Evolutionary conservation across 1,284 basidiomycete species (phyloP).

Genomic region (Puccinia hordei): DNA sequence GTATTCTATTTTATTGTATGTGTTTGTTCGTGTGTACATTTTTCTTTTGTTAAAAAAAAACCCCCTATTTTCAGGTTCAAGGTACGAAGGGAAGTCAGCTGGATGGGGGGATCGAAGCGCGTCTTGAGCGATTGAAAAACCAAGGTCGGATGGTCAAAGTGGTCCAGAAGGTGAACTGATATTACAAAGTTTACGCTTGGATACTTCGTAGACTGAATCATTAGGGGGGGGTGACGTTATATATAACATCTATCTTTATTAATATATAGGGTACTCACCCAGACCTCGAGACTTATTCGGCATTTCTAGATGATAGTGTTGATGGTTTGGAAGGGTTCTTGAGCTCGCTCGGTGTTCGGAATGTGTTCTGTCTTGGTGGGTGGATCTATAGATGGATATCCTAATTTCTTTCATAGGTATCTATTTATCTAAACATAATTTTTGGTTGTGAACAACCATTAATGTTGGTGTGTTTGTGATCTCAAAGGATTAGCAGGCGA

Average conservation of each 20-base stretch:
- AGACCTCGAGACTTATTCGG: conserved; percentile 23
- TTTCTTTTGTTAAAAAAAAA: not conserved
- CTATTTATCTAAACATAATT: no score
- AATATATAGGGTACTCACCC: not conserved
- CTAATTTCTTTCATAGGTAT: no score
- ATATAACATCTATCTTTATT: no score
- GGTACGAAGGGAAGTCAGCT: conserved; percentile 33
- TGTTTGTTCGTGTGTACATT: no score
- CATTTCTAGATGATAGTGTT: conserved; percentile 19
- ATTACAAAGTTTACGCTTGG: no score
- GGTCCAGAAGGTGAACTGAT: not conserved
- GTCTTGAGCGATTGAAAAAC: not conserved
- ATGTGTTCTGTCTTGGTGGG: conserved; percentile 25
- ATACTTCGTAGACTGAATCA: no score
- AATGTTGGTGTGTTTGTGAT: no score
- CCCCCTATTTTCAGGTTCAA: conserved; percentile 19
- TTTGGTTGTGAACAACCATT: not conserved
- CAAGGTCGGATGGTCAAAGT: not conserved
- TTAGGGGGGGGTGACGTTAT: no score
- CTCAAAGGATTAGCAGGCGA: conserved; percentile 37
- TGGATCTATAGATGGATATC: no score
- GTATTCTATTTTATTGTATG: no score
- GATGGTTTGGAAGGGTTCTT: not conserved
- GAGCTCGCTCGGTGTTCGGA: not conserved
- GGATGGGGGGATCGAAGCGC: conserved; percentile 19